These are phyloP conservation scores for Stagonosporopsis vannaccii DNA, from an alignment of 2,329 filamentous ascomycete genomes.

Conservation along the genomic window DNA sequence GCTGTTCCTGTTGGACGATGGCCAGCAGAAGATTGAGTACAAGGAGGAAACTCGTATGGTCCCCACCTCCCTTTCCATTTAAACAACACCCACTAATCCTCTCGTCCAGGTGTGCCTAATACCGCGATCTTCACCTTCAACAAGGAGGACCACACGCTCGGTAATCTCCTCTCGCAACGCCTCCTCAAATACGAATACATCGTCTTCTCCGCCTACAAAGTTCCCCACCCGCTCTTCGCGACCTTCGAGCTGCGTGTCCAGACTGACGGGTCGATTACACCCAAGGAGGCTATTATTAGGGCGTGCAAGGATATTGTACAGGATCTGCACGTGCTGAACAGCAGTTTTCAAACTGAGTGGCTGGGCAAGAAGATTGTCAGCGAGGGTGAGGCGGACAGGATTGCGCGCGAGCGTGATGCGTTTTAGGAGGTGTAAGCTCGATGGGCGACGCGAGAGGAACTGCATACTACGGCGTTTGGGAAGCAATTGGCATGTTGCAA, in stretches of 20 bases:
- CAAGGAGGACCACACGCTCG: conserved; percentile 96
- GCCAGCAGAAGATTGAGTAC: conserved; percentile 92
- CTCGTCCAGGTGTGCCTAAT: conserved; percentile 83
- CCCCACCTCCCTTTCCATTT: neutral
- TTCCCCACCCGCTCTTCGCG: conserved; percentile 54
- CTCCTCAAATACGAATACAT: conserved; percentile 86
- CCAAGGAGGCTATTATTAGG: conserved; percentile 85
- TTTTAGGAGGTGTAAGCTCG: conserved; percentile 30
- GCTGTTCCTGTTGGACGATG: conserved; percentile 84
- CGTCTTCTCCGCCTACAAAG: conserved; percentile 90
- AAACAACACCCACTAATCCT: conserved; percentile 5
- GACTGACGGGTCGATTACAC: conserved; percentile 86
- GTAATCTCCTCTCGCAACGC: conserved; percentile 85
- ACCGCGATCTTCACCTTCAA: conserved; percentile 94
- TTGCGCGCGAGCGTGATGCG: conserved; percentile 40
- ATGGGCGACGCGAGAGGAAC: neutral
- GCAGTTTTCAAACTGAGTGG: conserved; percentile 87
- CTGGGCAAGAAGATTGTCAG: conserved; percentile 47
- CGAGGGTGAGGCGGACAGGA: conserved; percentile 45
- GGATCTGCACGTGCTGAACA: conserved; percentile 78
- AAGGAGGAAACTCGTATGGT: conserved; percentile 84
- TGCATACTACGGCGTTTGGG: conserved; percentile 19
- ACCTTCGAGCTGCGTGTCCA: conserved; percentile 80
- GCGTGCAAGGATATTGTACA: conserved; percentile 83
- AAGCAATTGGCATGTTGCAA: conserved; percentile 11